Evolutionary conservation across 2,329 filamentous ascomycete genomes (phyloP), one percentile per base, ranked within the genome.

Genomic region (Colletotrichum tropicale): DNA sequence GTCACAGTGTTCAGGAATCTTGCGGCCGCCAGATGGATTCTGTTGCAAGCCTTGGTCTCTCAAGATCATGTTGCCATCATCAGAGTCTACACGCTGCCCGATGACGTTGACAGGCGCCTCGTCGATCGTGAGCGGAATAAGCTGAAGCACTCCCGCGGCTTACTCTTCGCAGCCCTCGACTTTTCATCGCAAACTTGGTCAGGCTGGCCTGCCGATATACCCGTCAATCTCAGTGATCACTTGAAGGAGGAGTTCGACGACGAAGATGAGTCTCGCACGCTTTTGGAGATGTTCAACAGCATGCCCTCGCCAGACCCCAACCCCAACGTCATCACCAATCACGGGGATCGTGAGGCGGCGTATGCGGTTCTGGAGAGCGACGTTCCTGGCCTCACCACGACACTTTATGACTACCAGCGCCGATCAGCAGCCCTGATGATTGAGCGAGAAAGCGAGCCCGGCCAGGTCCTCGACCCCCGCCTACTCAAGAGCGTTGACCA

Each of bases 341-440:
- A 83, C 0, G 88, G 91, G 74, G 85, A 88, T 2, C 87, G 86
- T 64, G 85, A 89, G 30, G 88, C 90, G 0, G 89, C 94, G 80
- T 84, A 89, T 55, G 87, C 88, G 30, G 81, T 96, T 2, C 81
- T 95, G 62, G 81, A 86, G 38, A 88, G 88, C 79, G 79, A 85
- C 15, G 79, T 94, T 1, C 80, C 84, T 2, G 94, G 93, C 0
- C 82, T 96, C 7, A 65, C 28, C 13, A 89, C 85, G 0, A 32
- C 48, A 18, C 86, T 98, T 0, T 94, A 97, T 81, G 89, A 91
- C 0, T 98, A 98, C 79, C 96, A 98, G 82, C 90, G 93, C 66
- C 90, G 93, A 60, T 96, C 96, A 1, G 93, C 94, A 1, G 95
- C 94, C 6, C 82, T 93, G 32, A 98, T 98, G 96, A 85, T 98